A percentile compares a stretch with the other conserved stretches of the same genome.
phyloP scores from a whole-genome alignment of 1,284 basidiomycete genomes.

The Ceratobasidium sp. region DNA sequence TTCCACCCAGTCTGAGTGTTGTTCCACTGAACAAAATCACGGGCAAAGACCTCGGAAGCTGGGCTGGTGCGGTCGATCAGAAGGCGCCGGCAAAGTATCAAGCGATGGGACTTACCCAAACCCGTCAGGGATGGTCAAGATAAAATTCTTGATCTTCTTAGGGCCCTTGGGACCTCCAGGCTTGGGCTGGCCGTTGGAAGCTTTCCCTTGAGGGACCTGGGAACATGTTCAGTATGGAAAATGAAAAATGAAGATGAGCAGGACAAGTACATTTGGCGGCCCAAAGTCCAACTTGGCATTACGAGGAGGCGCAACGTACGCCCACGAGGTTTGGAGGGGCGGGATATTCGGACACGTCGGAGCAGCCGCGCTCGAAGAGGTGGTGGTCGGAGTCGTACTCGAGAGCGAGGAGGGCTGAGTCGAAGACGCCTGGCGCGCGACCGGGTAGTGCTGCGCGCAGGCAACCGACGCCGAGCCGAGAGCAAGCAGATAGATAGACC shows the following conservation, averaged over 20 bases:
- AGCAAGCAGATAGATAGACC: conserved; percentile 31
- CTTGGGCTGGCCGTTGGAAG: conserved; percentile 43
- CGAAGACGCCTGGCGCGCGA: conserved; percentile 26
- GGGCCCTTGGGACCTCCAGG: conserved; percentile 22
- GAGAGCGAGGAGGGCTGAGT: too few relatives aligned
- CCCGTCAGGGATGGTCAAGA: conserved; percentile 51
- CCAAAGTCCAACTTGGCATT: conserved; percentile 44
- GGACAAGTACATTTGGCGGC: conserved; percentile 20
- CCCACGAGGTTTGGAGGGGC: conserved; percentile 37
- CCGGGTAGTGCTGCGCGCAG: conserved; percentile 33
- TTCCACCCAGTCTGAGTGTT: conserved; percentile 44
- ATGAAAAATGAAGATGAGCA: background rate
- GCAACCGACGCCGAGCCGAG: conserved; percentile 34
- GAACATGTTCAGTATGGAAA: background rate
- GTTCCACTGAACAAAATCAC: conserved; percentile 50
- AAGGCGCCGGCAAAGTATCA: background rate
- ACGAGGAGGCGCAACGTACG: conserved; percentile 39
- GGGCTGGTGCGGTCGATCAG: conserved; percentile 46
- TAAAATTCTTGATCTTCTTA: conserved; percentile 49
- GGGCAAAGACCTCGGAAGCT: conserved; percentile 54
- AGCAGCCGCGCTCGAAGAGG: conserved; percentile 7
- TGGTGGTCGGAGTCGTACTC: background rate
- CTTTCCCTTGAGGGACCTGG: conserved; percentile 43
- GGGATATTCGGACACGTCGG: conserved; percentile 35
- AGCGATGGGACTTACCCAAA: conserved; percentile 48